Evolutionary conservation across 2,329 filamentous ascomycete species (phyloP), one percentile per base, ranked within the genome.

Genomic region (Beauveria varroae): DNA sequence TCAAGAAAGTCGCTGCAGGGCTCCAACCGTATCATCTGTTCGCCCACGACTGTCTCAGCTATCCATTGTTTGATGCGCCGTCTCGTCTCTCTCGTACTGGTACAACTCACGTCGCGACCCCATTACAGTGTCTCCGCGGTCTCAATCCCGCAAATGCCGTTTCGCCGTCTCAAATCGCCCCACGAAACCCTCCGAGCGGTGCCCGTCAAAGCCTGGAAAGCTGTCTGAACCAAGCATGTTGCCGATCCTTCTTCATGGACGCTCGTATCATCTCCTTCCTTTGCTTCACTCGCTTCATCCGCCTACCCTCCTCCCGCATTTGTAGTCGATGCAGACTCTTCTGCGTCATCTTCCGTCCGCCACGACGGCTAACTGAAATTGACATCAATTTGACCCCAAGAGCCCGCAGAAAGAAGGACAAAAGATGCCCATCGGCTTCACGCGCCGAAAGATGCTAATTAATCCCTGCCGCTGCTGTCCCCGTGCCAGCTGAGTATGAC

Each of bases 401-500:
- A 34, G 12, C 30, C 30, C 12, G 34, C 34, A 37, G 34, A 37
- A 37, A 14, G 12, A 37, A 37, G 34, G 34, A 20, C 22, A 22
- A 34, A 22, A 56, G 24, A 22, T 37, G 12, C 14, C 12, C 30
- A 34, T 34, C 12, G 10, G 4, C 46, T 50, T 22, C 26, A n/a
- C 20, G 55, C 43, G 8, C 44, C 44, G 56, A 58, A 46, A 58
- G 34, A 58, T 41, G 30, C 10, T 40, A 46, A 22, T 8, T 22
- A 28, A 41, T 41, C 28, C 55, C 55, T 49, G 53, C 44, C 9
- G 7, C 12, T 24, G 18, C 9, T 40, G 46, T 41, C 56, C 41
- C 46, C 18, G 30, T 40, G 30, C 46, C 46, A 57, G 56, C 56
- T 58, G 56, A 58, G 46, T 34, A 50, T 58, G 56, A 58, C 55